phyloP scores from a whole-genome alignment of 192 early-diverging fungal species.

The Mortierella claussenii region DNA sequence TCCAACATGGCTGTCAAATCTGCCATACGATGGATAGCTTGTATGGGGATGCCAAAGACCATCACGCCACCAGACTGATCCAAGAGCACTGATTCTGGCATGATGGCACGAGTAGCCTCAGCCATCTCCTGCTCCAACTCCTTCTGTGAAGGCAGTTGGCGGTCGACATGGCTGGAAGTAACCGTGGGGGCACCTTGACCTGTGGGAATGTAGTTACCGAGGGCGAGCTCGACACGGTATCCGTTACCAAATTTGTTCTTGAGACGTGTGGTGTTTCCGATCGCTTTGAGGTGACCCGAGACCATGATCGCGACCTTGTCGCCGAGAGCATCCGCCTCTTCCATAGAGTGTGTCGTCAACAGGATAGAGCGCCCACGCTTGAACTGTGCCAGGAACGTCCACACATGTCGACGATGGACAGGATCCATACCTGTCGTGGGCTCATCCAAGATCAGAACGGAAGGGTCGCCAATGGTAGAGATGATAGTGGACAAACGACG shows the following conservation, averaged over 20 bases:
- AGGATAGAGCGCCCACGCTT: constrained; percentile 77
- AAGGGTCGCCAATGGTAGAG: constrained; percentile 79
- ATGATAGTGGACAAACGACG: constrained; percentile 76
- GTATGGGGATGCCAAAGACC: constrained; percentile 68
- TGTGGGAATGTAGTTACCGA: constrained; percentile 44
- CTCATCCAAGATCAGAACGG: constrained; percentile 70
- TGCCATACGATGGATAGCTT: constrained; percentile 55
- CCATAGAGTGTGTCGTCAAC: constrained; percentile 80
- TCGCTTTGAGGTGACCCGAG: constrained; percentile 67
- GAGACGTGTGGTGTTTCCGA: constrained; percentile 70
- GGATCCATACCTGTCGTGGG: constrained; percentile 78
- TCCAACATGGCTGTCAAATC: constrained; percentile 69
- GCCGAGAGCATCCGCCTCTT: constrained; percentile 71
- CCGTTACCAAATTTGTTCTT: constrained; percentile 81
- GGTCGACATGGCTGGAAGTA: background rate
- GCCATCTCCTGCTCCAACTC: constrained; percentile 47
- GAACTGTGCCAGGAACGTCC: constrained; percentile 81
- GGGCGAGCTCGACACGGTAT: constrained; percentile 75
- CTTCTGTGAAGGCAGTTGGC: constrained; percentile 50
- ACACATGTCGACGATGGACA: constrained; percentile 82
- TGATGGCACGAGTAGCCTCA: constrained; percentile 16
- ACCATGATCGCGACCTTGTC: constrained; percentile 75
- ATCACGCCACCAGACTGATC: constrained; percentile 77
- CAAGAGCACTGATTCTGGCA: constrained; percentile 65
- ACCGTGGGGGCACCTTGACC: background rate